phyloP scores from a whole-genome alignment of 805 yeast genomes.

The Wickerhamiella nectarea region DNA sequence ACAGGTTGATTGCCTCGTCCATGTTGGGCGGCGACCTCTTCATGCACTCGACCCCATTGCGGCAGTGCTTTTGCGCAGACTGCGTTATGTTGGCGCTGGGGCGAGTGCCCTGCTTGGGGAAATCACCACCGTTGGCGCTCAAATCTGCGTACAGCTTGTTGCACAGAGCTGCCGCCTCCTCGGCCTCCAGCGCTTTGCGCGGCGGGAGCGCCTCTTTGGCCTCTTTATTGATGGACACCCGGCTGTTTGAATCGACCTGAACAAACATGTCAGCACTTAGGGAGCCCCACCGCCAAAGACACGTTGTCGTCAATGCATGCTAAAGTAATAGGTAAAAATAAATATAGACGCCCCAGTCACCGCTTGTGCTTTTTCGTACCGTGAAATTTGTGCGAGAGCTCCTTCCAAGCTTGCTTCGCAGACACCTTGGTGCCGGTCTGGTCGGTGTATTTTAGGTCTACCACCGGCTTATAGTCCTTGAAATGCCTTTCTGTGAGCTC shows the following conservation, averaged over 20 bases:
- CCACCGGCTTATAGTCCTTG: constrained; percentile 31
- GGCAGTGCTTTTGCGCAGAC: constrained; percentile 26
- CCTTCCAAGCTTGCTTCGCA: constrained; percentile 63
- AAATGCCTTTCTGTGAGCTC: constrained; percentile 23
- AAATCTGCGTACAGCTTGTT: constrained; percentile 25
- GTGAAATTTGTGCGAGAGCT: constrained; percentile 65
- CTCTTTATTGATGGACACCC: not conserved
- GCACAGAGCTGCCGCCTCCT: constrained; percentile 19
- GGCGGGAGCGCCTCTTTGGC: constrained; percentile 3
- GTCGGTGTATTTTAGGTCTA: constrained; percentile 45
- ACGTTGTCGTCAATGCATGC: no score
- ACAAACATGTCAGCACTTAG: not conserved
- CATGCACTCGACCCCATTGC: constrained; percentile 23
- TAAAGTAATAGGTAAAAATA: not conserved
- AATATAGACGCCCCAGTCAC: no score
- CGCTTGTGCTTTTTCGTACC: constrained; percentile 29
- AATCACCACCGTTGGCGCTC: constrained; percentile 21
- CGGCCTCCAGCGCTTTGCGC: constrained; percentile 15
- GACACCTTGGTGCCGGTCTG: constrained; percentile 44
- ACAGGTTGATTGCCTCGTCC: constrained; percentile 27
- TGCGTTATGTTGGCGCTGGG: constrained; percentile 19
- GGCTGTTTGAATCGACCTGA: constrained; percentile 5
- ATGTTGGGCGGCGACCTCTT: constrained; percentile 16
- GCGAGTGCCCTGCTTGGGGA: constrained; percentile 27
- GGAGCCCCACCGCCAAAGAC: no score